These are phyloP conservation scores for Kernera saxatilis DNA, from an alignment of 345 rosid species.

Conservation along the genomic window DNA sequence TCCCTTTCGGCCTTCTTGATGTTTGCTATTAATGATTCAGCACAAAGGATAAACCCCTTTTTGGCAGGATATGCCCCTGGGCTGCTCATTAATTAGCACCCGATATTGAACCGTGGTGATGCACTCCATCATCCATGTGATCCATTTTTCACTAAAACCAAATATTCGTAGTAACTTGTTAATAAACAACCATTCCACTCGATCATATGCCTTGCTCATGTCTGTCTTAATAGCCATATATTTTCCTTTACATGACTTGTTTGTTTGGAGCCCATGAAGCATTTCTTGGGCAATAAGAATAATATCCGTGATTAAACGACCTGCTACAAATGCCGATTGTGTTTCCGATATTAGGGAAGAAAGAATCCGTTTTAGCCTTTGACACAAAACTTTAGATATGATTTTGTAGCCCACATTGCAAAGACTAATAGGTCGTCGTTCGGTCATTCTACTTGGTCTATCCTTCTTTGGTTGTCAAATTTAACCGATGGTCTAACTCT, in stretches of 20 bases:
- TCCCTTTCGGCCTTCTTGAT: too few species aligned
- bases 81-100: too few species aligned
- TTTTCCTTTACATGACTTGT: too few species aligned
- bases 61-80: too few species aligned
- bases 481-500: background rate
- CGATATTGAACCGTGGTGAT: background rate
- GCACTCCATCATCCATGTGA: background rate
- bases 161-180: background rate
- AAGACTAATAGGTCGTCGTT: background rate
- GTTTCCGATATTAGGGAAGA: rapidly evolving
- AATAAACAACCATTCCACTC: background rate
- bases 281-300: background rate
- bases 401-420: background rate
- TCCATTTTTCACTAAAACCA: background rate
- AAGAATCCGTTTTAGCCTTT: background rate
- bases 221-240: background rate
- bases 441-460: background rate
- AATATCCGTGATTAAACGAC: background rate
- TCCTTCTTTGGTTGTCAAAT: background rate
- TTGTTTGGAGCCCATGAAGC: background rate
- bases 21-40: too few species aligned
- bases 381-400: background rate
- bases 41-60: too few species aligned
- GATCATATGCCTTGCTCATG: background rate
- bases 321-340: background rate